phyloP scores from a whole-genome alignment of 768 basidiomycete species.

The Panaeolus cyanescens region DNA sequence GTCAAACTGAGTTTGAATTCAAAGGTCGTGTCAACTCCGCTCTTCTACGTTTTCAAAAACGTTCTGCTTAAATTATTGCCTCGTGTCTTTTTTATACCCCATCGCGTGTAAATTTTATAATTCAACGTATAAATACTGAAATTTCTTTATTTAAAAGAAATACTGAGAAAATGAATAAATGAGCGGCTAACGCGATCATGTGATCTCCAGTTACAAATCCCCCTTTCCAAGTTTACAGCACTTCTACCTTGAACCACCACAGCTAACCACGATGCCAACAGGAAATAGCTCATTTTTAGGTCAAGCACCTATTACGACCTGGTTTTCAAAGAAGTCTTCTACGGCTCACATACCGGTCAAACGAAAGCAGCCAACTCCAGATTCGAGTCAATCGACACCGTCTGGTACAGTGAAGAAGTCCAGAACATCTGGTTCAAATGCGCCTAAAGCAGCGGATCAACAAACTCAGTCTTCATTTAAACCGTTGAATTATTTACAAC shows the following conservation, averaged over 20 bases:
- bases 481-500: background rate
- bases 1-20: conserved; percentile 34
- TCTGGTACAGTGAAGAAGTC: background rate
- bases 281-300: conserved; percentile 17
- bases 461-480: background rate
- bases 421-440: background rate
- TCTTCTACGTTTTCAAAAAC: conserved; percentile 13
- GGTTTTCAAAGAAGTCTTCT: conserved; percentile 14
- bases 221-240: background rate
- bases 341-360: background rate
- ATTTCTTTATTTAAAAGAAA: too few species aligned
- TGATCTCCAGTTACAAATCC: conserved; percentile 2
- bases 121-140: too few species aligned
- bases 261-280: background rate
- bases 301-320: conserved; percentile 21
- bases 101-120: conserved; percentile 52
- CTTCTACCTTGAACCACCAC: background rate
- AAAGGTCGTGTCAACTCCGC: conserved; percentile 22
- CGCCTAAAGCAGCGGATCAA: background rate
- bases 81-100: conserved; percentile 69
- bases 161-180: background rate
- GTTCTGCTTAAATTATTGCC: conserved; percentile 54
- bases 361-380: background rate
- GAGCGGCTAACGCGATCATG: conserved; percentile 15
- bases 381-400: background rate